Evolutionary conservation across 1,284 basidiomycete species (phyloP).

Genomic region (Ustilago curta): DNA sequence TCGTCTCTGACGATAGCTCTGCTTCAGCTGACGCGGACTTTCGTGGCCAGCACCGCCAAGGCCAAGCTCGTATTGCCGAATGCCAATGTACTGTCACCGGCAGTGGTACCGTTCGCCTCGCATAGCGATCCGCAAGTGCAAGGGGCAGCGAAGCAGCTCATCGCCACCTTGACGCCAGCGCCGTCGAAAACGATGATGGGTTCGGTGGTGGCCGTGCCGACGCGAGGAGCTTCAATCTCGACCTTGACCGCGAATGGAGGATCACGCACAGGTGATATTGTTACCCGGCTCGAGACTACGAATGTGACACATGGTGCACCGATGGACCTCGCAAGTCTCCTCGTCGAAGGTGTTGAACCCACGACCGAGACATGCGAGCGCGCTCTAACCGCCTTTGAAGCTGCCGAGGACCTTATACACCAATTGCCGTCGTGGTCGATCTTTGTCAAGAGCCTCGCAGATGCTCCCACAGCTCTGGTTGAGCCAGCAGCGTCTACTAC

Average conservation of each 20-base stretch:
- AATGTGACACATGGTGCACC: background rate
- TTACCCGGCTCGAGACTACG: too few species aligned
- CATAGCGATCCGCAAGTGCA: constrained; percentile 30
- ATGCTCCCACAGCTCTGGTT: constrained; percentile 6
- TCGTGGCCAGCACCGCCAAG: constrained; percentile 23
- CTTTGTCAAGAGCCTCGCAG: constrained; percentile 24
- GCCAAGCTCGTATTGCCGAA: constrained; percentile 21
- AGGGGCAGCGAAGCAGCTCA: constrained; percentile 4
- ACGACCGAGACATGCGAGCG: constrained; percentile 4
- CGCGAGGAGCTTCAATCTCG: background rate
- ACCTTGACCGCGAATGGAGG: background rate
- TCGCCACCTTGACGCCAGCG: constrained; percentile 6
- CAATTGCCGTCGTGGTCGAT: constrained; percentile 15
- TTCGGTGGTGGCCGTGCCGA: background rate
- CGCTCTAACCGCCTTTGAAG: constrained; percentile 7
- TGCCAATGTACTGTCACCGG: constrained; percentile 12
- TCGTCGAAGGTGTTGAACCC: background rate
- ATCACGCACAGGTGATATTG: background rate
- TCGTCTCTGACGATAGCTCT: constrained; percentile 19
- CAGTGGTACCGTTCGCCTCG: constrained; percentile 18
- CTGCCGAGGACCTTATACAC: background rate
- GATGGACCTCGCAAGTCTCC: constrained; percentile 2
- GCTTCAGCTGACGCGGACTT: constrained; percentile 25
- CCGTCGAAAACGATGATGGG: background rate
- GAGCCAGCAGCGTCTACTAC: background rate